Evolutionary conservation across 331 rosid species (phyloP).

Genomic region (Malus hybrid): DNA sequence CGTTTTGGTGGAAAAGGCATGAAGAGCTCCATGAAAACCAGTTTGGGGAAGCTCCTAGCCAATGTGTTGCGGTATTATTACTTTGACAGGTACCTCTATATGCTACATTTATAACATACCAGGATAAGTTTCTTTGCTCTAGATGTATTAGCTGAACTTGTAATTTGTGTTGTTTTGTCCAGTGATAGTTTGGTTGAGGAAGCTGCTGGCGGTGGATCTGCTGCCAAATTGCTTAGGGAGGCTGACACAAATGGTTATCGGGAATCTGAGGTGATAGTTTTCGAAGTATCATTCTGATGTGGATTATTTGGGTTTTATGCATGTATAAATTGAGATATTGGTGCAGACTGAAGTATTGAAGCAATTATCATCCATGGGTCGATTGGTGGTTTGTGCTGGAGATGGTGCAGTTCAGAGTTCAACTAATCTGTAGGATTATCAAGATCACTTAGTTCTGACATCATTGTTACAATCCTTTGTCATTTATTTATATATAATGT

Average conservation of each 20-base stretch:
- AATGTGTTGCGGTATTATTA: constrained; percentile 69
- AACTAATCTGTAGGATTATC: constrained; percentile 67
- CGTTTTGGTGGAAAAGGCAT: constrained; percentile 38
- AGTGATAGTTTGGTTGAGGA: constrained; percentile 81
- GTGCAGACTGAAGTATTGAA: constrained; percentile 93
- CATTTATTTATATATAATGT: background rate
- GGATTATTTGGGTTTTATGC: no score
- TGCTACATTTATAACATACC: background rate
- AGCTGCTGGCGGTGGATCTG: constrained; percentile 61
- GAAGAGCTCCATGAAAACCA: constrained; percentile 57
- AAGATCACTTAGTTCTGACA: background rate
- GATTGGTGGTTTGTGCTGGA: constrained; percentile 85
- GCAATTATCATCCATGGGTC: constrained; percentile 89
- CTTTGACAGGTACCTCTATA: constrained; percentile 67
- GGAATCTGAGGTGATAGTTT: constrained; percentile 57
- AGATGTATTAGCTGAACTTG: constrained; percentile 4
- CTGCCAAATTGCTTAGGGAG: constrained; percentile 47
- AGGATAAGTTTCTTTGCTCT: background rate
- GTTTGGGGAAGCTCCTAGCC: constrained; percentile 69
- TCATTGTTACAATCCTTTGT: background rate
- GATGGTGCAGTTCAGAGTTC: constrained; percentile 81
- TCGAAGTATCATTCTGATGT: background rate
- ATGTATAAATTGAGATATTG: constrained; percentile 21
- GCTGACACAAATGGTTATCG: constrained; percentile 50
- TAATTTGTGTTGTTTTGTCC: constrained; percentile 23